A percentile compares a stretch with the other conserved stretches of the same genome.
These are phyloP conservation scores for Inosperma sp. DNA, from an alignment of 768 basidiomycete species.

Conservation along the genomic window DNA sequence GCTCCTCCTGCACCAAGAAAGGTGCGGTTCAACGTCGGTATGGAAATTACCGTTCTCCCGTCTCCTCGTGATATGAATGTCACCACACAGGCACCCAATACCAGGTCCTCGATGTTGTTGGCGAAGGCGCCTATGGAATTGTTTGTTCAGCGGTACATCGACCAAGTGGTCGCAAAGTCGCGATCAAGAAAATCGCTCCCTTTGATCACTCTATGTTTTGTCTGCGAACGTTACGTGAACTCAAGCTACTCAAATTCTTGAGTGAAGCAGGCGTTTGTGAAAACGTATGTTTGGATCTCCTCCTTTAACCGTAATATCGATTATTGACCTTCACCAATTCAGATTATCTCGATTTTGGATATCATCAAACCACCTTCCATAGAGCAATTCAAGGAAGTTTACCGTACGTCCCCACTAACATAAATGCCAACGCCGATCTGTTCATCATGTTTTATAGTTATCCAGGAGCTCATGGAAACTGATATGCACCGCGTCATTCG, in stretches of 20 bases:
- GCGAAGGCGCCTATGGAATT: slow-evolving; percentile 91
- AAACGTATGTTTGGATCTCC: slow-evolving; percentile 50
- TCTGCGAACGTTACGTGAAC: slow-evolving; percentile 78
- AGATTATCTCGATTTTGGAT: slow-evolving; percentile 92
- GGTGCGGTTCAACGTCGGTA: slow-evolving; percentile 85
- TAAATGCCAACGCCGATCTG: neutral
- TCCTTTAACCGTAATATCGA: neutral
- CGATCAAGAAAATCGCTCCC: slow-evolving; percentile 93
- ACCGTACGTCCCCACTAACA: slow-evolving; percentile 19
- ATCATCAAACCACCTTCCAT: slow-evolving; percentile 78
- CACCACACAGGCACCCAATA: slow-evolving; percentile 60
- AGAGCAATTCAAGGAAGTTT: slow-evolving; percentile 84
- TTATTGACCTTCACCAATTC: neutral
- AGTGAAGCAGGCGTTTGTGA: slow-evolving; percentile 87
- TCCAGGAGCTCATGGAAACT: slow-evolving; percentile 81
- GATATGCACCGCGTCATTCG: slow-evolving; percentile 96
- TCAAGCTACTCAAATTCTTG: slow-evolving; percentile 91
- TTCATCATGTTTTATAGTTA: slow-evolving; percentile 16
- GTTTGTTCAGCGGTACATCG: slow-evolving; percentile 83
- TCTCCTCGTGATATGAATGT: slow-evolving; percentile 4
- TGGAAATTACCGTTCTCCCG: slow-evolving; percentile 18
- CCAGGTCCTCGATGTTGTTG: slow-evolving; percentile 81
- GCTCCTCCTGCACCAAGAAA: slow-evolving; percentile 63
- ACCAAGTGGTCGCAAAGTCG: slow-evolving; percentile 78
- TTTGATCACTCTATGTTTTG: slow-evolving; percentile 96